A percentile compares a stretch with the other conserved stretches of the same genome.
Evolutionary conservation across 345 rosid species (phyloP).

Genomic region (Orychophragmus violaceus): DNA sequence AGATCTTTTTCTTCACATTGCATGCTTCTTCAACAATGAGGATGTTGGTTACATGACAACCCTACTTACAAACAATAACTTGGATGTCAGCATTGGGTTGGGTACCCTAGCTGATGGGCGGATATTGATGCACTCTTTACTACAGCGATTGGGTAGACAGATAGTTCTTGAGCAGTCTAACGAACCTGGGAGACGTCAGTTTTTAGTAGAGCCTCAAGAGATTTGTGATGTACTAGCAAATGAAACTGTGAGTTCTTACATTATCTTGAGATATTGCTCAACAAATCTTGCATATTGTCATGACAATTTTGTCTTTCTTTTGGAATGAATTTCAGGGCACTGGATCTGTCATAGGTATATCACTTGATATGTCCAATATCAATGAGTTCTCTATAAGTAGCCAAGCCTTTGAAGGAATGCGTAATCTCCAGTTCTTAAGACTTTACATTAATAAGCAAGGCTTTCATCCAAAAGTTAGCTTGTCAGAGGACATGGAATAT

Average conservation of each 20-base stretch:
- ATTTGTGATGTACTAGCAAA: background rate
- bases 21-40: background rate
- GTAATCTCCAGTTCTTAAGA: background rate
- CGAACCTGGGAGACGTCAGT: background rate
- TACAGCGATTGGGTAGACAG: background rate
- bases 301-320: background rate
- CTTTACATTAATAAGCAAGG: background rate
- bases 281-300: background rate
- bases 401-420: background rate
- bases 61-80: background rate
- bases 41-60: background rate
- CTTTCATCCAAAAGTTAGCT: background rate
- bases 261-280: background rate
- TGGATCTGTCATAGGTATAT: background rate
- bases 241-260: background rate
- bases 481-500: background rate
- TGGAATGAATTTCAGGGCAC: background rate
- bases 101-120: background rate
- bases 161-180: background rate
- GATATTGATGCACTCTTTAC: background rate
- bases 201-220: background rate
- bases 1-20: background rate
- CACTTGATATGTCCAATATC: background rate
- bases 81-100: background rate
- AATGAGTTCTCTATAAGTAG: background rate